These are phyloP conservation scores for Boletus eberwhitei DNA, from an alignment of 768 basidiomycete species.

Conservation along the genomic window DNA sequence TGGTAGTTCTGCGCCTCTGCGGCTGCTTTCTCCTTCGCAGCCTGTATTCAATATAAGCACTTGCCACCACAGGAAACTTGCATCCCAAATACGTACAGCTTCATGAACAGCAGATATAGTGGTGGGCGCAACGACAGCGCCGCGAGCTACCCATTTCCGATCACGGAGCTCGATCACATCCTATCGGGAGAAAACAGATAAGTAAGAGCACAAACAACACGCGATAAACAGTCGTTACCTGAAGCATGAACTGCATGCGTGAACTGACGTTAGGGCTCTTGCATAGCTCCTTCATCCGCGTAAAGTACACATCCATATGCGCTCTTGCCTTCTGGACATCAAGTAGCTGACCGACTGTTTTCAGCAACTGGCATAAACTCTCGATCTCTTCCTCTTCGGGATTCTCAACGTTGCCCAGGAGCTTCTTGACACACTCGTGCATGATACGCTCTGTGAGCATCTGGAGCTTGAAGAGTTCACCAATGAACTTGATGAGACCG, in stretches of 20 bases:
- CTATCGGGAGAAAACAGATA: conserved; percentile 38
- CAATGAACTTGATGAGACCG: conserved; percentile 96
- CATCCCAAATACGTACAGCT: conserved; percentile 49
- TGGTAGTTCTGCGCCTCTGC: conserved; percentile 58
- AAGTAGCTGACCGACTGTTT: conserved; percentile 81
- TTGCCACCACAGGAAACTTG: not conserved
- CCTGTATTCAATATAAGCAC: conserved; percentile 39
- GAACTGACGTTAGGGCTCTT: conserved; percentile 74
- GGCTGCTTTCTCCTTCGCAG: conserved; percentile 76
- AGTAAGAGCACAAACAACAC: not conserved
- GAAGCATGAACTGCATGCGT: conserved; percentile 93
- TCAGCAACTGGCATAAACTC: conserved; percentile 87
- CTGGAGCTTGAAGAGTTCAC: conserved; percentile 97
- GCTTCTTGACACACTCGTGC: conserved; percentile 97
- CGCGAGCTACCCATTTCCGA: conserved; percentile 76
- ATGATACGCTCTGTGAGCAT: conserved; percentile 98
- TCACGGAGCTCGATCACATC: conserved; percentile 88
- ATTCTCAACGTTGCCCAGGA: conserved; percentile 88
- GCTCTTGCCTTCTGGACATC: conserved; percentile 79
- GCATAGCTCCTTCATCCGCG: conserved; percentile 79
- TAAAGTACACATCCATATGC: conserved; percentile 92
- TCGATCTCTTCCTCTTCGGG: conserved; percentile 99
- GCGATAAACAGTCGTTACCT: conserved; percentile 51
- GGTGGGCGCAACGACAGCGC: conserved; percentile 70
- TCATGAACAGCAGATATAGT: conserved; percentile 90